phyloP scores from a whole-genome alignment of 345 rosid genomes.

The Atalantia buxifolia region DNA sequence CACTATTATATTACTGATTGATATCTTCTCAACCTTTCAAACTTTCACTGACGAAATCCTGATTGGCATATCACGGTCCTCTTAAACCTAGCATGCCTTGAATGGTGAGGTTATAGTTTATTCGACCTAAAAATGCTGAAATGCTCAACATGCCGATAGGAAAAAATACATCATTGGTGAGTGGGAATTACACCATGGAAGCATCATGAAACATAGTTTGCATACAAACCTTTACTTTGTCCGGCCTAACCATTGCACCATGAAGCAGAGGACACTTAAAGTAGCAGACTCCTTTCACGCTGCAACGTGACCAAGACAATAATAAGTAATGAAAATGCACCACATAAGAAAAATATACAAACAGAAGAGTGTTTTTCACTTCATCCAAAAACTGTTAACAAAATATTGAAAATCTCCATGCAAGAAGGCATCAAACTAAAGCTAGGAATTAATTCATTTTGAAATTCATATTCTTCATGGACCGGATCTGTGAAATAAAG shows the following conservation, averaged over 20 bases:
- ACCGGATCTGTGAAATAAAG: not conserved
- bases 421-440: not conserved
- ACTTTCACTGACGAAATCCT: not conserved
- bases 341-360: not conserved
- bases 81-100: not conserved
- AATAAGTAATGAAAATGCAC: not conserved
- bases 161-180: not conserved
- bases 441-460: not conserved
- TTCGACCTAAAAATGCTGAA: not conserved
- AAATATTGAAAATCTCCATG: not conserved
- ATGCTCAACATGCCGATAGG: not conserved
- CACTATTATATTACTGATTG: not conserved
- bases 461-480: not conserved
- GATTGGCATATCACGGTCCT: not conserved
- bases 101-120: no score
- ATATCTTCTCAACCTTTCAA: not conserved
- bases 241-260: constrained; percentile 85
- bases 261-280: constrained; percentile 74
- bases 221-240: constrained; percentile 77
- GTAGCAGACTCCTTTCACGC: constrained; percentile 58
- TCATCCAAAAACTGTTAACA: not conserved
- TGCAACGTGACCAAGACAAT: constrained; percentile 25
- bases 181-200: not conserved
- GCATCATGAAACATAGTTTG: not conserved
- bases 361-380: not conserved